Evolutionary conservation across 495 filamentous ascomycete species (phyloP).

Genomic region (Podospora anserina): DNA sequence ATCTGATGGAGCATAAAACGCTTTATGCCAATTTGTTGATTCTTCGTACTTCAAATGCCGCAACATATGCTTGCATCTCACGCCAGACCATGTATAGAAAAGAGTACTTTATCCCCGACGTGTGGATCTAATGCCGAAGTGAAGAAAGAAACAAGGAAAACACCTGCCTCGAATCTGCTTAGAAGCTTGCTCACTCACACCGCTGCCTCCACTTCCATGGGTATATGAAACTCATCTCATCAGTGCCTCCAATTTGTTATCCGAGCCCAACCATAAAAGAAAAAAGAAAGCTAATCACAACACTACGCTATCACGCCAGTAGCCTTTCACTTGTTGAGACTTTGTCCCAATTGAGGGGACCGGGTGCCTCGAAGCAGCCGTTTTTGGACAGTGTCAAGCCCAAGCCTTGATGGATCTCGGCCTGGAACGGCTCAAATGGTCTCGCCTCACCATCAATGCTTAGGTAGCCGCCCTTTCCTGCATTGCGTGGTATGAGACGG

Average conservation of each 20-base stretch:
- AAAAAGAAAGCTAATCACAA: not conserved
- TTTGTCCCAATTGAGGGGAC: slow-evolving; percentile 48
- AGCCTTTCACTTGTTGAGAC: slow-evolving; percentile 31
- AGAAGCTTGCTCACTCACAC: not conserved
- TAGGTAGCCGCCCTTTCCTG: slow-evolving; percentile 69
- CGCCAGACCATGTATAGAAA: not conserved
- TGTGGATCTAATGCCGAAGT: not conserved
- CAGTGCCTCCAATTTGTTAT: not conserved
- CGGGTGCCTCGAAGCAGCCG: slow-evolving; percentile 69
- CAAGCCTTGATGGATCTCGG: slow-evolving; percentile 78
- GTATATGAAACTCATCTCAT: not conserved
- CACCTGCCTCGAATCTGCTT: not conserved
- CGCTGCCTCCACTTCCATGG: not conserved
- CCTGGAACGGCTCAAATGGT: slow-evolving; percentile 85
- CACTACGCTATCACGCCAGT: slow-evolving; percentile 18
- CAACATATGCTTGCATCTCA: not conserved
- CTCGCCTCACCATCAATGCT: slow-evolving; percentile 90
- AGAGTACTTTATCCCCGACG: not conserved
- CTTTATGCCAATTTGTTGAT: not conserved
- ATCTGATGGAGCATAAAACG: not conserved
- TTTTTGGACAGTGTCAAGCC: slow-evolving; percentile 78
- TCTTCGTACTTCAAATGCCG: not conserved
- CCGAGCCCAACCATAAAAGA: not conserved
- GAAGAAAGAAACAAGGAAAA: not conserved
- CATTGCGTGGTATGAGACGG: slow-evolving; percentile 70